Evolutionary conservation across 805 yeast genomes (phyloP), one percentile per base, ranked within the genome.

Genomic region (Blastobotrys americana): DNA sequence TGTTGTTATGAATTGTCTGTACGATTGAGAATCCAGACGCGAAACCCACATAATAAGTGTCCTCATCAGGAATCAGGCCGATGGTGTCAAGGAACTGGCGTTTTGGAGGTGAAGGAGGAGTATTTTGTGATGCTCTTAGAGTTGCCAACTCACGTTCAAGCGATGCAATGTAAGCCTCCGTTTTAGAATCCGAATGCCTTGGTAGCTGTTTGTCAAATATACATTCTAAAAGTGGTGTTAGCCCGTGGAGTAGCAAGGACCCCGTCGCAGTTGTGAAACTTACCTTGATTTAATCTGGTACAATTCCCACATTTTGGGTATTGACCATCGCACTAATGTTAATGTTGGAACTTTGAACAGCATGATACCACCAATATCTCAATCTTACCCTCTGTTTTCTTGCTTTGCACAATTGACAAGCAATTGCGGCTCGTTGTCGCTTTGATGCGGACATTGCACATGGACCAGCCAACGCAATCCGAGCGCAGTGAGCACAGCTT

Each of bases 321-420:
- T 5, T 4, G 19, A 10, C 41, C 44, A 19, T 43, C 34, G 25
- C 44, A 40, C 38, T 43, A 41, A 9, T 34, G 23, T n/a, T 16
- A 20, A 25, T 25, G 31, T 13, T 25, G 31, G 13, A 25, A 25
- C 31, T 8, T n/a, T n/a, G n/a, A n/a, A n/a, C n/a, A n/a, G n/a
- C n/a, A n/a, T n/a, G n/a, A n/a, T n/a, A 8, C 13, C 31, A 13
- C 31, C 31, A 25, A 8, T 25, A 8, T 13, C 31, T 13, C 13
- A 25, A 8, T 28, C 49, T 20, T 37, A 46, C 49, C 35, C 40
- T 34, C 33, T 46, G 46, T 22, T 46, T 46, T 2, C 46, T 36
- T 5, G 47, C 21, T 39, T 46, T 43, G 37, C 50, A 46, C 27
- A 46, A 19, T 8, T 40, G 39, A 21, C 50, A 46, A n/a, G 50